Evolutionary conservation across 371 early-diverging fungal species (phyloP).

Genomic region (Neoconidiobolus thromboides): DNA sequence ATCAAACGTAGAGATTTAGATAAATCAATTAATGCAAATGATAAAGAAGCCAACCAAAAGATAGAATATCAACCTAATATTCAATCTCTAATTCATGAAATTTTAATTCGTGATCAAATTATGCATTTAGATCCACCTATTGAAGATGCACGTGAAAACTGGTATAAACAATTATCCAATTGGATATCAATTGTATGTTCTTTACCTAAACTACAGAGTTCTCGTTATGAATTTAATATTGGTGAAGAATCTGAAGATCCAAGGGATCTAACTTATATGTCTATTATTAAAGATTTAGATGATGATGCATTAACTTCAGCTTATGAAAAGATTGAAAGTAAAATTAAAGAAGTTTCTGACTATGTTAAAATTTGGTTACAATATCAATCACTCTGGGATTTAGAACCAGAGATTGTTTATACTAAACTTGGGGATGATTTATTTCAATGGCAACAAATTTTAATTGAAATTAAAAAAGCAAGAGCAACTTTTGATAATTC

Average conservation of each 20-base stretch:
- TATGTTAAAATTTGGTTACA: constrained; percentile 91
- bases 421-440: constrained; percentile 79
- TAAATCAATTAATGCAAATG: constrained; percentile 16
- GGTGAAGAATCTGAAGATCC: constrained; percentile 31
- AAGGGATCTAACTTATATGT: constrained; percentile 42
- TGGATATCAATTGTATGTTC: constrained; percentile 74
- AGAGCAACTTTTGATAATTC: constrained; percentile 91
- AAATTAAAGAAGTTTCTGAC: constrained; percentile 50
- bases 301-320: constrained; percentile 48
- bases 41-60: constrained; percentile 18
- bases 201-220: constrained; percentile 63
- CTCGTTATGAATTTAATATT: constrained; percentile 74
- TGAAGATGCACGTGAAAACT: constrained; percentile 75
- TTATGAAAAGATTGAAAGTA: constrained; percentile 67
- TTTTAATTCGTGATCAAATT: constrained; percentile 79
- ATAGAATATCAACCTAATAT: constrained; percentile 38
- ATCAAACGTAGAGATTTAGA: constrained; percentile 14
- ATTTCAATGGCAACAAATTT: constrained; percentile 78
- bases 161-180: constrained; percentile 77
- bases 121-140: constrained; percentile 93
- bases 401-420: constrained; percentile 68
- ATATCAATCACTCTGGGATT: constrained; percentile 95
- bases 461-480: constrained; percentile 85
- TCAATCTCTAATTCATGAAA: constrained; percentile 52
- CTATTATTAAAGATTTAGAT: constrained; percentile 49